These are phyloP conservation scores for Actinomortierella wolfii DNA, from an alignment of 371 early-diverging fungal genomes.

Conservation along the genomic window DNA sequence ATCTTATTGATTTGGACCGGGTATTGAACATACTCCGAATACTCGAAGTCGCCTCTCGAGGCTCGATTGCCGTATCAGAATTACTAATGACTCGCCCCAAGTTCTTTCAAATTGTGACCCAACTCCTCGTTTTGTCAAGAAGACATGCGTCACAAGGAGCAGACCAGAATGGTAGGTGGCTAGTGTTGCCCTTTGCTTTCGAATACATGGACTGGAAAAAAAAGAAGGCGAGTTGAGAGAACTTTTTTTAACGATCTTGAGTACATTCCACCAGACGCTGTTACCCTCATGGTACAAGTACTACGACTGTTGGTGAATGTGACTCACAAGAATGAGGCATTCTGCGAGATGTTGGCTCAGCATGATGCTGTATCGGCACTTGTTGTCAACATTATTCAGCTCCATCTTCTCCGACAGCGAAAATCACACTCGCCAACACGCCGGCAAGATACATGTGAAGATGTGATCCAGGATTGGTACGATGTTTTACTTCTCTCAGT, in stretches of 20 bases:
- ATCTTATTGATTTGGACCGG: constrained; percentile 33
- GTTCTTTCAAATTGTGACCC: too few relatives aligned
- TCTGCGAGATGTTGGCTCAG: constrained; percentile 17
- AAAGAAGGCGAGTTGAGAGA: too few relatives aligned
- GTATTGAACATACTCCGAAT: constrained; percentile 31
- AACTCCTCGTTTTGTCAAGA: too few relatives aligned
- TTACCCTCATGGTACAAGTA: constrained; percentile 30
- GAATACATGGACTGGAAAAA: too few relatives aligned
- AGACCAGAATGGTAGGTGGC: too few relatives aligned
- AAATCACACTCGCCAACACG: background rate
- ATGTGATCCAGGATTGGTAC: constrained; percentile 39
- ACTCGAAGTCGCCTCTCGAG: constrained; percentile 10
- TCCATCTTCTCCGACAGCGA: constrained; percentile 19
- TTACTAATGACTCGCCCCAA: too few relatives aligned
- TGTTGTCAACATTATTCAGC: constrained; percentile 32
- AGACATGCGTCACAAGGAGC: too few relatives aligned
- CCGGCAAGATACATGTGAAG: constrained; percentile 5
- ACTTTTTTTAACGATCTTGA: too few relatives aligned
- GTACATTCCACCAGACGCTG: too few relatives aligned
- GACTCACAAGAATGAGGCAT: constrained; percentile 26
- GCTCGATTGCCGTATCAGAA: too few relatives aligned
- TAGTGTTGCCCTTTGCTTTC: too few relatives aligned
- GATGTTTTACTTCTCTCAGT: constrained; percentile 31
- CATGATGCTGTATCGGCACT: constrained; percentile 20
- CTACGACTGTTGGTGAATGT: constrained; percentile 34